A percentile compares a stretch with the other conserved stretches of the same genome.
Conservation (phyloP, 306 rosid species). For the Castanospermum australe region DNA sequence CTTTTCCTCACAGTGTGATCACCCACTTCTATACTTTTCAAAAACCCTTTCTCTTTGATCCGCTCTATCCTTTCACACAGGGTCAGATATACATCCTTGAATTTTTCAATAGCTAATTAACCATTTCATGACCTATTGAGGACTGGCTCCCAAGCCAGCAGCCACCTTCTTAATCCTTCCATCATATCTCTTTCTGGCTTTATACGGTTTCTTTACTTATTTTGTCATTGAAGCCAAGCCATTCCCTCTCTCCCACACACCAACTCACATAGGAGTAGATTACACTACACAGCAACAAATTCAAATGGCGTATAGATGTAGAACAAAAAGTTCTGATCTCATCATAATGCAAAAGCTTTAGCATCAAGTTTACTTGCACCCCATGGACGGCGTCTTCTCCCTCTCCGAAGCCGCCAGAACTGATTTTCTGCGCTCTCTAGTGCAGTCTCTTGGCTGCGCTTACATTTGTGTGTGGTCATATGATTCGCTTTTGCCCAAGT, state of each 20-base stretch:
- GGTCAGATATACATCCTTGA: neutral
- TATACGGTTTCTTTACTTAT: neutral
- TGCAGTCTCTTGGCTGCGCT: constrained; percentile 58
- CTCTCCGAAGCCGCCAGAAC: constrained; percentile 49
- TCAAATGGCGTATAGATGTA: constrained; percentile 6
- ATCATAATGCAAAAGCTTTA: constrained; percentile 17
- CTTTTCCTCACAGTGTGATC: constrained; percentile 27
- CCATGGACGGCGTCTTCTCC: constrained; percentile 61
- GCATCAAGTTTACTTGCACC: constrained; percentile 9
- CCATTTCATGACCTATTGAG: neutral
- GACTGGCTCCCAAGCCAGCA: constrained; percentile 9
- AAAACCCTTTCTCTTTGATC: constrained; percentile 24
- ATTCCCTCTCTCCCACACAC: neutral
- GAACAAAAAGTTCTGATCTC: neutral
- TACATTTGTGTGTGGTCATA: constrained; percentile 78
- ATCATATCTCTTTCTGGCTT: neutral
- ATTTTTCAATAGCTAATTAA: neutral
- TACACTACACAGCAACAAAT: neutral
- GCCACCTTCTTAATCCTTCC: neutral
- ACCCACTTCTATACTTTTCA: constrained; percentile 57
- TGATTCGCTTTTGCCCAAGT: constrained; percentile 57
- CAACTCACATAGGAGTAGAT: neutral
- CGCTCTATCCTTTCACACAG: neutral
- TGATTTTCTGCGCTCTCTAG: constrained; percentile 38
- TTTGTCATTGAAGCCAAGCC: neutral